Evolutionary conservation across 2,329 filamentous ascomycete genomes (phyloP), one percentile per base, ranked within the genome.

Genomic region (Ceratocystis eucalypticola): DNA sequence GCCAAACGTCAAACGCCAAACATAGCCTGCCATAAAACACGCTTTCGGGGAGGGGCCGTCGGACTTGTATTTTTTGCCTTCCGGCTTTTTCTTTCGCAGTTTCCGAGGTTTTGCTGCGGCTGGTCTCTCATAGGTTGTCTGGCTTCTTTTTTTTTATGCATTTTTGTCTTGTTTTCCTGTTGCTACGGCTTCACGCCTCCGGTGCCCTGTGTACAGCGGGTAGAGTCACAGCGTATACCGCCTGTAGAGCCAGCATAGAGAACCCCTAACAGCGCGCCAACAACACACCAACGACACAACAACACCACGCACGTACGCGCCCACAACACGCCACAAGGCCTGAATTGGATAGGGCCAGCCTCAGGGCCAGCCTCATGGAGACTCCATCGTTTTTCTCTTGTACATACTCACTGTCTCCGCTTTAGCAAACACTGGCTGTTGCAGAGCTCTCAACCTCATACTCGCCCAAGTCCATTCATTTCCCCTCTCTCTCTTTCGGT

Each of bases 391-490:
- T 28, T 55, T 55, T 28, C 50, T 55, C 50, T 28, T 55, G 25
- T 55, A 55, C 20, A 25, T 55, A 7, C 20, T 22, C 25, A 17
- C 50, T 55, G 50, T 55, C 50, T 55, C 50, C 50, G 50, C 50
- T 55, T 55, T 55, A 55, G 50, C 50, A 55, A 22, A 55, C 50
- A 28, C 50, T 55, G 50, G 50, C 22, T 55, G 50, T 55, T 55
- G 50, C 50, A 55, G 50, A 55, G 50, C 50, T 55, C 50, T 55
- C 50, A 55, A 55, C 50, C 22, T 55, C 50, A 55, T 25, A 20
- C 50, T 55, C 28, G 50, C 20, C 25, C 50, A 55, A 55, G 37
- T 62, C 41, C 41, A 41, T 62, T 62, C 33, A 17, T 44, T 62
- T 45, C 44, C n/a, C n/a, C 20, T 44, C 44, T 44, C n/a, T 61